These are phyloP conservation scores for Fusarium penzigii DNA, from an alignment of 2,329 filamentous ascomycete species.

Conservation along the genomic window DNA sequence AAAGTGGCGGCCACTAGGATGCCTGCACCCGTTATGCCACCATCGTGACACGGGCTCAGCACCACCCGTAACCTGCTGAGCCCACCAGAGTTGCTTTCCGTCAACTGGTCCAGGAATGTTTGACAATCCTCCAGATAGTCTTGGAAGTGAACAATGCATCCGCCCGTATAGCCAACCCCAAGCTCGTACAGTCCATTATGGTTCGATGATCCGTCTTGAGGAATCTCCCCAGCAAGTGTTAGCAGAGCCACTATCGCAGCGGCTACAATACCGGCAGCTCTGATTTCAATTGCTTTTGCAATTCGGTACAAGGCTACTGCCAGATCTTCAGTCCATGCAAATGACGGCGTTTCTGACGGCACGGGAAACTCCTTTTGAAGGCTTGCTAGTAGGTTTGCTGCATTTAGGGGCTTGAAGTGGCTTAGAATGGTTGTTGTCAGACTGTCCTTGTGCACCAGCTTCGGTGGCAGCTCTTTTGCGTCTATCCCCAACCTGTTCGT, in stretches of 20 bases:
- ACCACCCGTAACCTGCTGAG: slow-evolving; percentile 45
- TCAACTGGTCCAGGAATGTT: slow-evolving; percentile 60
- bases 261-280: slow-evolving; percentile 74
- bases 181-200: slow-evolving; percentile 49
- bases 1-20: slow-evolving; percentile 53
- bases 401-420: slow-evolving; percentile 60
- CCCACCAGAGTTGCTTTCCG: slow-evolving; percentile 34
- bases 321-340: slow-evolving; percentile 63
- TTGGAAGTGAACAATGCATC: slow-evolving; percentile 78
- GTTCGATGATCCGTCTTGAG: slow-evolving; percentile 28
- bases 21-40: slow-evolving; percentile 62
- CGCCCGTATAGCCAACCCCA: slow-evolving; percentile 77
- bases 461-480: slow-evolving; percentile 51
- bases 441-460: slow-evolving; percentile 59
- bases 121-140: slow-evolving; percentile 72
- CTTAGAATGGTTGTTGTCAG: slow-evolving; percentile 74
- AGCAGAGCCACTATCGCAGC: slow-evolving; percentile 72
- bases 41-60: slow-evolving; percentile 59
- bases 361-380: slow-evolving; percentile 56
- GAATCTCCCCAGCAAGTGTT: slow-evolving; percentile 67
- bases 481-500: slow-evolving; percentile 43
- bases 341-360: slow-evolving; percentile 44
- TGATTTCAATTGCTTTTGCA: slow-evolving; percentile 67
- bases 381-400: slow-evolving; percentile 44
- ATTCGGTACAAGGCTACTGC: slow-evolving; percentile 65